These are phyloP conservation scores for Actinidia chinensis DNA, from an alignment of 179 eudicot species.

Conservation along the genomic window DNA sequence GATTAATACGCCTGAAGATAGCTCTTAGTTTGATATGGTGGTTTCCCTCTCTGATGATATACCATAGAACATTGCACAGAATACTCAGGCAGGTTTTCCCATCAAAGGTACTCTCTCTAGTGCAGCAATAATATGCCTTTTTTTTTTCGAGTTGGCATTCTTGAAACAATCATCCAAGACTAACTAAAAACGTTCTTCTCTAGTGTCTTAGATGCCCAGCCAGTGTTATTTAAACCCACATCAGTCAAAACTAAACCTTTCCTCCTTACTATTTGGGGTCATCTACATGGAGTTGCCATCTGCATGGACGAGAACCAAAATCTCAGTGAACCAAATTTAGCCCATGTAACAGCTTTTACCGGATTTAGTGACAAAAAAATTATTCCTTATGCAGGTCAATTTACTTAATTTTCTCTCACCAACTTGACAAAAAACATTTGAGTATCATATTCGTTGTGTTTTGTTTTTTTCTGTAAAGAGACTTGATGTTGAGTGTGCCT, in stretches of 20 bases:
- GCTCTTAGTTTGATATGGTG: conserved; percentile 38
- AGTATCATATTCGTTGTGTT: no score
- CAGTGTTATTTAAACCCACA: no score
- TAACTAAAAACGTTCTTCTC: no score
- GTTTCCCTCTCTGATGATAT: conserved; percentile 59
- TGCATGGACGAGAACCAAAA: neutral
- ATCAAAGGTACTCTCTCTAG: conserved; percentile 51
- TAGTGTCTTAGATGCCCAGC: no score
- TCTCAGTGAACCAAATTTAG: conserved; percentile 11
- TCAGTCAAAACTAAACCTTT: no score
- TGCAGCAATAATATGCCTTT: conserved; percentile 5
- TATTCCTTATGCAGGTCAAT: neutral
- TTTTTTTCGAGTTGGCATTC: neutral
- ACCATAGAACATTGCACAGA: conserved; percentile 76
- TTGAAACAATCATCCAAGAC: neutral
- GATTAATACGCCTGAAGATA: conserved; percentile 57
- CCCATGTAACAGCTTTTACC: neutral
- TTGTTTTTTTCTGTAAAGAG: neutral
- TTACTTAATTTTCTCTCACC: neutral
- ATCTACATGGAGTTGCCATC: neutral
- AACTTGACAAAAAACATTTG: neutral
- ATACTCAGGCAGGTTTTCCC: conserved; percentile 84
- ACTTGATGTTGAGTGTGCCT: neutral
- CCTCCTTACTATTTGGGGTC: conserved; percentile 5
- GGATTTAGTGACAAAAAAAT: neutral